Evolutionary conservation across 2,329 filamentous ascomycete species (phyloP).

Genomic region (Ilyonectria sp.): DNA sequence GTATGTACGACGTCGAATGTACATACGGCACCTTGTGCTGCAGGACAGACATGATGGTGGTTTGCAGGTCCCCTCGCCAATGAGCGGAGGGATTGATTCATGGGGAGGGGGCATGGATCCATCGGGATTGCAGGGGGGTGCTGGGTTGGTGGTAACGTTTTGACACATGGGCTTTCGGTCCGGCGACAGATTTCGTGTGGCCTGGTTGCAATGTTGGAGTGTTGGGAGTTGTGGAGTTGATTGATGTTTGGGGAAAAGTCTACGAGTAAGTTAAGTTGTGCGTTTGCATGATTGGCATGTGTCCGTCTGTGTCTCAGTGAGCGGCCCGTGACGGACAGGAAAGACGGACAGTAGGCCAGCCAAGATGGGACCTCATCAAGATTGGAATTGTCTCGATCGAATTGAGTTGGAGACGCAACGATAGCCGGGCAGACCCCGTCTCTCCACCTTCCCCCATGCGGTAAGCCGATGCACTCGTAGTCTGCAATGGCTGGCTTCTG

Average conservation of each 20-base stretch:
- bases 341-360: background rate
- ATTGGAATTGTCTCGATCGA: background rate
- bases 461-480: background rate
- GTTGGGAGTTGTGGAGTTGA: background rate
- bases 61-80: constrained; percentile 1
- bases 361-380: background rate
- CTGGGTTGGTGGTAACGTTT: background rate
- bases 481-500: too few species aligned
- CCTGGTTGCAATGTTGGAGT: background rate
- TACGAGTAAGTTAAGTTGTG: too few species aligned
- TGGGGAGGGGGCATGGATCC: constrained; percentile 2
- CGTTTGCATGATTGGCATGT: background rate
- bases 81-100: constrained; percentile 6
- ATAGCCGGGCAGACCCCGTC: background rate
- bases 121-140: constrained; percentile 7
- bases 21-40: background rate
- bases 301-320: background rate
- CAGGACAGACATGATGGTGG: background rate
- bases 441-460: background rate
- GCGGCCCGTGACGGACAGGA: background rate
- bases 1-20: constrained; percentile 1
- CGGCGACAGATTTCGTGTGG: background rate
- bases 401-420: background rate
- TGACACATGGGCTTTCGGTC: background rate
- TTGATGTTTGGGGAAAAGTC: too few species aligned